Percentiles rank a stretch among this genome's conserved stretches.
Conservation (phyloP, 1,139 yeast genomes). For the Hemisphaericaspora xylofermentans region DNA sequence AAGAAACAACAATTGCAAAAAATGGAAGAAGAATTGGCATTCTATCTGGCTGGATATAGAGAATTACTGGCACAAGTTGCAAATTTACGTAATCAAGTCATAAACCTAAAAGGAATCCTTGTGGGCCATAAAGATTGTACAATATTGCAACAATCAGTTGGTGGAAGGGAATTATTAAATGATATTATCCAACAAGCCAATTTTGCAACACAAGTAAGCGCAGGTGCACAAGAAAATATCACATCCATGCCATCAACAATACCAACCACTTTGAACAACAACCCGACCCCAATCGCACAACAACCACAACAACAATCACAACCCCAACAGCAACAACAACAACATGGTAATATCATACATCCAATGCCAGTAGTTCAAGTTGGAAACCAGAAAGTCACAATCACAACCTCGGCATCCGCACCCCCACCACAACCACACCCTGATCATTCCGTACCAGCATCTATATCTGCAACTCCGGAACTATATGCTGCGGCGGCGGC, state of each 20-base stretch:
- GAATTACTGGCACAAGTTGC: conserved; percentile 60
- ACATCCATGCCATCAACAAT: conserved; percentile 21
- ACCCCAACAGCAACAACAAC: conserved; percentile 25
- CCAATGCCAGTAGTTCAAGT: not conserved
- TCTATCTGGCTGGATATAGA: conserved; percentile 70
- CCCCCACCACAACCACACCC: not conserved
- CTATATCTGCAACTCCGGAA: conserved; percentile 1
- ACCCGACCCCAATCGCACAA: conserved; percentile 2
- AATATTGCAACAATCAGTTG: conserved; percentile 32
- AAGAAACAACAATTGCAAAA: conserved; percentile 86
- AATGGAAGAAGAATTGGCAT: conserved; percentile 74
- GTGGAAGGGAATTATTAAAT: conserved; percentile 38
- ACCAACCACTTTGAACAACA: conserved; percentile 18
- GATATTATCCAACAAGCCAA: conserved; percentile 33
- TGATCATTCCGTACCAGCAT: not conserved
- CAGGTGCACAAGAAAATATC: conserved; percentile 16
- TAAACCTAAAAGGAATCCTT: conserved; percentile 43
- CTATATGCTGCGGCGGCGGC: not conserved
- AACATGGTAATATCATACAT: not conserved
- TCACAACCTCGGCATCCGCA: not conserved
- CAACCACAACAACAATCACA: conserved; percentile 3
- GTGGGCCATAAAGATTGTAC: conserved; percentile 43
- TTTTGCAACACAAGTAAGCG: conserved; percentile 24
- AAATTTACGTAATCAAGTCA: conserved; percentile 59
- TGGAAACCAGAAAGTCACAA: not conserved